phyloP scores from a whole-genome alignment of 2,329 filamentous ascomycete species.

The Cordyceps javanica region DNA sequence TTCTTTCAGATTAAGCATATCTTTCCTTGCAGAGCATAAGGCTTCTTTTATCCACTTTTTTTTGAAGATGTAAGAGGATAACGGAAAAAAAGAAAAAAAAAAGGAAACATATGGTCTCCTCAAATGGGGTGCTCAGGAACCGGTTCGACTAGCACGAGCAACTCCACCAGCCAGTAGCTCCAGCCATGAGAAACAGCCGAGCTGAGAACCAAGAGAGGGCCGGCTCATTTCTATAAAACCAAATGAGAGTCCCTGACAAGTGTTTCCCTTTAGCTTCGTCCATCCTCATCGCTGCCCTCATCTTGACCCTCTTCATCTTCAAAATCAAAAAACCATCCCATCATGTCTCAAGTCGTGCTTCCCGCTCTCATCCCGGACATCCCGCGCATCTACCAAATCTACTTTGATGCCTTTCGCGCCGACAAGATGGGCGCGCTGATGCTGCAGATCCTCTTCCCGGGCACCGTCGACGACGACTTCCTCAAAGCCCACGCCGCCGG shows the following conservation, averaged over 20 bases:
- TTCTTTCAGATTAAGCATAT: not conserved
- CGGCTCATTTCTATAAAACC: not conserved
- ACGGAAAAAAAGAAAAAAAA: too few species aligned
- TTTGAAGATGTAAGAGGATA: too few species aligned
- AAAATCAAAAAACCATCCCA: constrained; percentile 4
- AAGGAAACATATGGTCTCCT: too few species aligned
- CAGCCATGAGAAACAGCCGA: not conserved
- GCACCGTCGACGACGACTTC: constrained; percentile 30
- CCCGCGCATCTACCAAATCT: constrained; percentile 38
- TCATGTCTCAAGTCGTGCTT: constrained; percentile 35
- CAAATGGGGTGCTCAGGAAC: not conserved
- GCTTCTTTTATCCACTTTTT: too few species aligned
- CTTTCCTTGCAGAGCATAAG: too few species aligned
- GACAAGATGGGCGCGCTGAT: constrained; percentile 34
- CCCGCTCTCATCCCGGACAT: constrained; percentile 42
- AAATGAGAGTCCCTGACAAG: too few species aligned
- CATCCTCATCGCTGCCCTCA: not conserved
- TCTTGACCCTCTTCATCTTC: not conserved
- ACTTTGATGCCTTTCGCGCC: constrained; percentile 38
- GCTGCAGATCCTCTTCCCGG: constrained; percentile 36
- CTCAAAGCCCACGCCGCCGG: constrained; percentile 36
- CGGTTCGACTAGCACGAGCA: not conserved
- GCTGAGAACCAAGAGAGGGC: not conserved
- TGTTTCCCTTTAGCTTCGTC: not conserved
- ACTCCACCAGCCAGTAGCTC: not conserved